These are phyloP conservation scores for Plasmodium relictum DNA, from an alignment of 169 alveolate genomes.

Conservation along the genomic window DNA sequence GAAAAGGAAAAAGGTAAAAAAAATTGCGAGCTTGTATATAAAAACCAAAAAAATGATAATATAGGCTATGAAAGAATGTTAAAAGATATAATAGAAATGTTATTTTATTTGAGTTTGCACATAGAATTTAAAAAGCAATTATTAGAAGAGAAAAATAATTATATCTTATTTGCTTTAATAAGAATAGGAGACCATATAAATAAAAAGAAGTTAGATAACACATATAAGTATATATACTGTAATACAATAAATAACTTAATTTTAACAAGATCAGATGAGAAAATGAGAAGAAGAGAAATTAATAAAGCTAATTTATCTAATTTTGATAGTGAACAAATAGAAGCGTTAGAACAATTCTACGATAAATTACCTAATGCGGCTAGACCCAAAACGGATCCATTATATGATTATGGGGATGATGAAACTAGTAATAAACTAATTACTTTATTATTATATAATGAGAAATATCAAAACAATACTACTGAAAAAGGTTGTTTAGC, in stretches of 20 bases:
- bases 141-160: constrained; percentile 46
- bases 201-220: constrained; percentile 58
- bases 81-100: constrained; percentile 64
- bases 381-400: constrained; percentile 42
- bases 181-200: constrained; percentile 63
- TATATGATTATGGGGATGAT: constrained; percentile 74
- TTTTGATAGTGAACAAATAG: constrained; percentile 71
- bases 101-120: constrained; percentile 69
- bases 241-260: constrained; percentile 56
- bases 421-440: constrained; percentile 60
- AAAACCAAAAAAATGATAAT: background rate
- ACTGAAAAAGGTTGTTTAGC: background rate
- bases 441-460: constrained; percentile 41
- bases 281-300: constrained; percentile 65
- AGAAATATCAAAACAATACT: constrained; percentile 20
- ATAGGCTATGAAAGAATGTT: constrained; percentile 2
- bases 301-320: constrained; percentile 68
- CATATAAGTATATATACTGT: constrained; percentile 66
- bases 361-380: constrained; percentile 44
- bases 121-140: constrained; percentile 66
- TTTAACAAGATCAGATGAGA: constrained; percentile 67
- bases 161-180: constrained; percentile 49
- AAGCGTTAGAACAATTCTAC: constrained; percentile 73
- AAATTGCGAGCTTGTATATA: constrained; percentile 13
- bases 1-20: background rate